Base-by-base conservation (phyloP, 257 asterid genomes). In the Striga asiatica region DNA sequence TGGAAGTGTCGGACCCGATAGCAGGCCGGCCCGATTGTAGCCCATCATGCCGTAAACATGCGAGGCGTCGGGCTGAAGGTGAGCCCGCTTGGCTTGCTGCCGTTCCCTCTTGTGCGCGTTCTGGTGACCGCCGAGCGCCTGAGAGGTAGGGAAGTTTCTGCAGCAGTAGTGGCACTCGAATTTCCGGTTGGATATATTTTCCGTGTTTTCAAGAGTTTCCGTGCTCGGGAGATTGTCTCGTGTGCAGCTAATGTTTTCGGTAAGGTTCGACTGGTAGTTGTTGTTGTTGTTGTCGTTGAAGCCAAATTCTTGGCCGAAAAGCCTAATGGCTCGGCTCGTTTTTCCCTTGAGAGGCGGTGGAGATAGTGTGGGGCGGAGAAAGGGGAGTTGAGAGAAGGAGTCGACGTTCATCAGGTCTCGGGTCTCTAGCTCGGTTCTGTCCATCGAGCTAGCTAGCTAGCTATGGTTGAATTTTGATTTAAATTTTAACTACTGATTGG, bases 121-220 rank as follows among this genome's bases (percentile, higher is more conserved):
- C 58, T 89, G 97, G 16, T 89, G 97, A 29, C 97, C 97, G 12
- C 97, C 97, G 0, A 89, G 82, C 0, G 97, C 97, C 69, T 89
- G 97, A 2, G 97, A 85, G 6, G 97, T 89, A 0, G 95, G 94
- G 76, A 89, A 89, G 78, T 85, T 83, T 61, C 94, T 64, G 62
- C 89, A 77, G 61, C 95, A 89, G 68, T 83, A 89, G 43, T 89
- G 96, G 68, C 97, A 89, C 50, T 81, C 97, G 61, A 85, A 89
- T 58, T 74, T 83, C 23, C 94, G 16, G 31, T 62, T 68, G 50
- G 73, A 76, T 1, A 1, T 34, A 6, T 38, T 56, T 0, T 23
- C 2, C 10, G 19, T 21, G 13, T 38, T 38, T 6, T 38, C 13
- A n/a, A 11, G 45, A 38, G 17, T 41, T 3, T 29, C 35, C 35